Base-by-base conservation (phyloP, 2,329 filamentous ascomycete species). In the Sphaerulina vaccinii region DNA sequence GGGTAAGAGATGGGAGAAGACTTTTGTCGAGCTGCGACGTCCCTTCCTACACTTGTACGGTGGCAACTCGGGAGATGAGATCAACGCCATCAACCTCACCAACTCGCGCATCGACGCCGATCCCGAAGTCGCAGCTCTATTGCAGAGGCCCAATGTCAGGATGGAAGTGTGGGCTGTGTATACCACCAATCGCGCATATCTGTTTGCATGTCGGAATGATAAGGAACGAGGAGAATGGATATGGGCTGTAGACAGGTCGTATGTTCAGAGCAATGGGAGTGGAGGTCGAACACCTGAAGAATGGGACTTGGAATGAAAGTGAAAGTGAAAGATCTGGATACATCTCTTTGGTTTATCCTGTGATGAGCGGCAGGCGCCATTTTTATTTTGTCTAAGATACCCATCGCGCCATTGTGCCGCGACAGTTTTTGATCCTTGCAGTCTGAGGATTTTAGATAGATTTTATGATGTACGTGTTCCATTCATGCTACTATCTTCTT, bases 141-240 rank as follows among this genome's bases (percentile, higher is more conserved):
- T 97, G 16, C 63, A 56, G 62, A 63, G 59, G 52, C 59, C 52
- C 64, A 72, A 67, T 59, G 58, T 62, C 54, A 51, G 59, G 11
- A 57, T 68, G 58, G 57, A 63, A 41, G 88, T 97, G 35, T 99
- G 96, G 78, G 93, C 93, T 10, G 83, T 99, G 44, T 99, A 97
- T 67, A 92, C 89, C 36, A 88, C 87, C 54, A 48, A 39, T n/a
- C 96, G 96, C 71, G 96, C 91, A 24, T 99, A 91, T 81, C 78
- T 99, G 35, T 97, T 99, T 70, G 89, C 90, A 11, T 88, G 90
- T 19, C 80, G 90, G 52, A 92, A 84, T 63, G 92, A 96, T 74
- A 81, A 85, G 42, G 91, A 96, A 70, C 96, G 96, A 77, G 86
- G 91, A 62, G 93, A 97, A 69, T 99, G 93, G 93, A 96, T 99